Base-by-base conservation (phyloP, 2,329 filamentous ascomycete species). In the Fusarium sp. region DNA sequence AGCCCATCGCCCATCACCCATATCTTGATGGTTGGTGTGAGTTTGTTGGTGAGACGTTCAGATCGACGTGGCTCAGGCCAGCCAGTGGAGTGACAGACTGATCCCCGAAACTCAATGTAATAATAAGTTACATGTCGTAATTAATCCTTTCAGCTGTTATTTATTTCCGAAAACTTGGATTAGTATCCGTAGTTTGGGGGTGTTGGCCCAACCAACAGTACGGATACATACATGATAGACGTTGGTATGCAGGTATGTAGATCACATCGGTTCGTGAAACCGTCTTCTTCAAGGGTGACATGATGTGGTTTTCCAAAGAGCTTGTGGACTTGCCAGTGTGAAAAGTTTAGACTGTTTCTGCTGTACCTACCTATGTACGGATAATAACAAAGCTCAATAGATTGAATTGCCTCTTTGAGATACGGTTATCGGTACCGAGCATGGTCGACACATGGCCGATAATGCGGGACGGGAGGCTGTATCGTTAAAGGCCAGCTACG, bases 231-330 rank as follows among this genome's bases (percentile, higher is more conserved):
- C 52, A 41, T 30, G n/a, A 7, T n/a, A 43, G 35, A 30, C 33
- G 44, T 30, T 55, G 45, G 37, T 40, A 66, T 60, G 55, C 55
- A 49, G 62, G 53, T 45, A 70, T 68, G 67, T 48, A 57, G 67
- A 68, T 68, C 58, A 56, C 33, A 56, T 45, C 39, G 64, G 40
- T 17, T 39, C 19, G 23, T 60, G 40, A 51, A 63, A 47, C 33
- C 46, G 43, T 62, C 35, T 54, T 33, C 32, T 22, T 9, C 14
- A 33, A 50, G 9, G 25, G 25, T 35, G 50, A 62, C 40, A 63
- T 54, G 50, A 59, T 46, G 23, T 41, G 23, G 39, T 39, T 32
- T 33, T 40, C 27, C 47, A 61, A 39, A 58, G 62, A 15, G n/a
- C 35, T 33, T 10, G 27, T n/a, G 4, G n/a, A 37, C 17, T n/a